Base-by-base conservation (phyloP, 352 stramenopile genomes). In the Nothophytophthora sp. region DNA sequence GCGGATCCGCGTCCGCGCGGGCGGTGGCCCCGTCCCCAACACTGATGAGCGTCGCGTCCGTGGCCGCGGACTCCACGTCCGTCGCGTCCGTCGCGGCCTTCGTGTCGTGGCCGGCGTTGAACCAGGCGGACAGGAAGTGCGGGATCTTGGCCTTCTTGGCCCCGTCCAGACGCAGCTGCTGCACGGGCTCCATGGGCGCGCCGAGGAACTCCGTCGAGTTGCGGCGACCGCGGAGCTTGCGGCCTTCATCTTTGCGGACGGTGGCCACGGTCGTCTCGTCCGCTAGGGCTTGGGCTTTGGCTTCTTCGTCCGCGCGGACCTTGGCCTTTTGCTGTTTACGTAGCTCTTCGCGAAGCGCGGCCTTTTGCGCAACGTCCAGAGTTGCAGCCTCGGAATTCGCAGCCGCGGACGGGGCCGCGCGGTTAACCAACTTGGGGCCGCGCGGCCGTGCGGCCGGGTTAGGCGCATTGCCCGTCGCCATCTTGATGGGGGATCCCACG, bases 141-240 rank as follows among this genome's bases (percentile, higher is more conserved):
- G 76, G 76, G 42, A 90, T 90, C 58, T 88, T 86, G 46, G 80
- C 80, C 49, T 87, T 88, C 42, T 81, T 81, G 4, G 76, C 80
- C 0, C 72, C 76, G 33, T 86, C 80, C 24, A 90, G 62, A 30
- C 80, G 80, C 5, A 88, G 61, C 36, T 88, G 76, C 56, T 81
- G 64, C 29, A 83, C 70, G 4, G 76, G 73, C 33, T 88, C 70
- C 40, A 76, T 76, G 0, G 68, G 55, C 10, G 71, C 52, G 23
- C 70, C 73, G 2, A 84, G 22, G 48, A 80, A 81, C 54, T 83
- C 71, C 11, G 73, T 76, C 27, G 73, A 83, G 30, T 70, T 70
- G 25, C 73, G 67, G 3, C 66, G 59, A 2, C 62, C 65, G 9
- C 59, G 57, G 11, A 49, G 22, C n/a, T 68, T 69, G 16, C 64